Base-by-base conservation (phyloP, 805 yeast species). In the Starmerella riodocensis region DNA sequence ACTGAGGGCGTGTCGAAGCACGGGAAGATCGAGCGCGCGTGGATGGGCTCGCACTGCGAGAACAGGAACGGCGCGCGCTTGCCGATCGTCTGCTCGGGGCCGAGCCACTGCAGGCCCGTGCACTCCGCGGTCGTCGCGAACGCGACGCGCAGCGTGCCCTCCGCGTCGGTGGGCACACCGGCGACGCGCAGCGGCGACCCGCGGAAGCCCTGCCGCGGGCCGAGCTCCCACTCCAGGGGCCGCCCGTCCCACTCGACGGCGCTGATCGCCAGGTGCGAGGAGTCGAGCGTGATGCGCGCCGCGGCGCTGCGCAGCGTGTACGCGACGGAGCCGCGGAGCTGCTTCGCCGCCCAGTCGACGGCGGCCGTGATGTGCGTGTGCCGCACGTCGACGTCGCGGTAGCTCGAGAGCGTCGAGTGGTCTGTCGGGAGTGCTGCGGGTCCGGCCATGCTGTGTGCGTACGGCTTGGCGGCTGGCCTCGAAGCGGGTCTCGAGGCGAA, bases 11-110 rank as follows among this genome's bases (percentile, higher is more conserved):
- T 84, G 58, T 85, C 95, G 55, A 85, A 85, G 52, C 84, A 80
- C 7, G 95, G 95, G 62, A 80, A 77, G 53, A 84, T 66, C 13
- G 88, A 72, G 53, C 95, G 70, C 6, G 94, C 91, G 54, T 85
- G 94, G 47, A 81, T 84, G 27, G 94, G 85, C 62, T 85, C 93
- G 55, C 93, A 73, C 61, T 85, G 95, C 9, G 94, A 82, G 58
- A 84, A 85, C 42, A 85, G 66, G 57, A 73, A 78, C 1, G 83
- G 84, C 20, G 66, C 65, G 30, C 69, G 70, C 45, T 75, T 71
- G 14, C 86, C 93, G 34, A 75, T 75, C 7, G 93, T 79, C 50
- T 76, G 80, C 38, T 67, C 73, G 26, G 76, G 74, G n/a, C 71
- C 72, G 38, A 85, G 63, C 75, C 91, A 85, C 59, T 85, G 94